phyloP scores from a whole-genome alignment of 1,284 basidiomycete species.

The Pseudozyma tsukubaensis region DNA sequence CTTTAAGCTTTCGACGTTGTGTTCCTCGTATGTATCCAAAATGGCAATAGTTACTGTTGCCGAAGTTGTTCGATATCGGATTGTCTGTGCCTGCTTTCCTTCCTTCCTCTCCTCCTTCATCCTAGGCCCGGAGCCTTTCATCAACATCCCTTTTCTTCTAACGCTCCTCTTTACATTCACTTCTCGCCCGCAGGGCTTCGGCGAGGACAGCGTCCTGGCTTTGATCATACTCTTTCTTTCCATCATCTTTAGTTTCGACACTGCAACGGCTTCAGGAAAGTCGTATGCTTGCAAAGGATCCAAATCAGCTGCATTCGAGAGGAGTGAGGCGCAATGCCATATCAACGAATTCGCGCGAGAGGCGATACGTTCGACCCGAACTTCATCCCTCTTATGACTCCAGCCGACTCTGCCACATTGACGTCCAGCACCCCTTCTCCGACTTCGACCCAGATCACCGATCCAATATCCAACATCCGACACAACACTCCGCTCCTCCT shows the following conservation, averaged over 20 bases:
- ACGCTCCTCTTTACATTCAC: constrained; percentile 9
- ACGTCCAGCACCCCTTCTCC: constrained; percentile 11
- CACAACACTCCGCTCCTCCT: constrained; percentile 50
- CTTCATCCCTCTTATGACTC: constrained; percentile 9
- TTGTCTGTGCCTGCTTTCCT: constrained; percentile 7
- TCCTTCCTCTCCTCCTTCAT: constrained; percentile 33
- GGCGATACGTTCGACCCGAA: constrained; percentile 5
- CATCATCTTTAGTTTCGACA: neutral
- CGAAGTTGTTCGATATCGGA: neutral
- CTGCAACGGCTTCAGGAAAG: constrained; percentile 33
- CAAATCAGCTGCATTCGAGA: neutral
- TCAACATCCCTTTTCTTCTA: constrained; percentile 29
- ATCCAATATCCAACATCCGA: constrained; percentile 24
- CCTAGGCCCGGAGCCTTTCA: constrained; percentile 38
- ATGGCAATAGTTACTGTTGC: neutral
- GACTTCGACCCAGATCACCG: constrained; percentile 6
- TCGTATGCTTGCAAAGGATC: constrained; percentile 10
- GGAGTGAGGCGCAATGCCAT: constrained; percentile 13
- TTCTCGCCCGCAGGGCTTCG: neutral
- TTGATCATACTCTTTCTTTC: constrained; percentile 3
- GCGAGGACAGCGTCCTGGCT: constrained; percentile 24
- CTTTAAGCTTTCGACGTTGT: neutral
- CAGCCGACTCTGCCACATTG: neutral
- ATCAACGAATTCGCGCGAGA: constrained; percentile 5
- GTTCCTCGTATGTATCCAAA: neutral